phyloP scores from a whole-genome alignment of 164 flowering plant species.

The Nelumbo lutea region DNA sequence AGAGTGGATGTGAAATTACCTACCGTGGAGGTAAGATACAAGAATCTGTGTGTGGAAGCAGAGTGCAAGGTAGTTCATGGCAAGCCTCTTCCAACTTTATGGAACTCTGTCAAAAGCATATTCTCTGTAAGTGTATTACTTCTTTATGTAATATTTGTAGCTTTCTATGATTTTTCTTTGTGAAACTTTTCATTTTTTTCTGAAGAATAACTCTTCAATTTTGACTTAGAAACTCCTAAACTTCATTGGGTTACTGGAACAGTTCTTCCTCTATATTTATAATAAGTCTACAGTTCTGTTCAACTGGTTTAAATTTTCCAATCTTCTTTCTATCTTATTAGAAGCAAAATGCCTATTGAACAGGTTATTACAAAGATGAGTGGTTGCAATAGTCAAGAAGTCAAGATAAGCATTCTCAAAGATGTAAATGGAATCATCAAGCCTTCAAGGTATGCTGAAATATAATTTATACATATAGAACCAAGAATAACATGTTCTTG shows the following conservation, averaged over 20 bases:
- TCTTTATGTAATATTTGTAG: background rate
- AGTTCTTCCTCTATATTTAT: too few relatives aligned
- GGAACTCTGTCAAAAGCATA: slow-evolving; percentile 47
- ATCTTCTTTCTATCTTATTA: too few relatives aligned
- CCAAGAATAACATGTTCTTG: too few relatives aligned
- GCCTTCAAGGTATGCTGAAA: too few relatives aligned
- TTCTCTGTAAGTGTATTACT: slow-evolving; percentile 33
- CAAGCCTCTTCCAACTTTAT: slow-evolving; percentile 14
- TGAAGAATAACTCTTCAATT: background rate
- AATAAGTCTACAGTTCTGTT: too few relatives aligned
- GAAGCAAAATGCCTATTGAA: background rate
- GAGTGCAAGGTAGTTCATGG: slow-evolving; percentile 54
- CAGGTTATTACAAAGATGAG: slow-evolving; percentile 27
- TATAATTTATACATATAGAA: too few relatives aligned
- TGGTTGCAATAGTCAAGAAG: background rate
- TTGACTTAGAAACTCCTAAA: too few relatives aligned
- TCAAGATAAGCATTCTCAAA: too few relatives aligned
- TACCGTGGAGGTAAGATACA: slow-evolving; percentile 48
- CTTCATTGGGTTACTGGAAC: too few relatives aligned
- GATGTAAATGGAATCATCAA: too few relatives aligned
- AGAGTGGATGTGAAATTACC: slow-evolving; percentile 53
- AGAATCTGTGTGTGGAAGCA: slow-evolving; percentile 45
- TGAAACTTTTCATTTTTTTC: background rate
- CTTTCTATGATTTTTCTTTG: background rate
- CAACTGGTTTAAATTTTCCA: too few relatives aligned